Evolutionary conservation across 805 yeast genomes (phyloP).

Genomic region (Lachancea waltii): DNA sequence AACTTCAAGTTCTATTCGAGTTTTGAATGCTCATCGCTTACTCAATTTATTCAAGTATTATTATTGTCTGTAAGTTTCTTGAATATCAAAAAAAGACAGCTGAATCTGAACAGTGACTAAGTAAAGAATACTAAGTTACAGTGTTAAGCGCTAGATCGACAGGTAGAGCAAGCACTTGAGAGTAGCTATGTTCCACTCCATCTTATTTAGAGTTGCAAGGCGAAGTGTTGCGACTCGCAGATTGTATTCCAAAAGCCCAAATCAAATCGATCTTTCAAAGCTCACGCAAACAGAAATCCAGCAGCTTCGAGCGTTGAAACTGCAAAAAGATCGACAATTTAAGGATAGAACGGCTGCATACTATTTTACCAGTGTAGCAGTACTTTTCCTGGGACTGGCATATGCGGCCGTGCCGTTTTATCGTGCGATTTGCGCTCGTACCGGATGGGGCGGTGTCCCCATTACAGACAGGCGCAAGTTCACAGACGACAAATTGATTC

Average conservation of each 20-base stretch:
- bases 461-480: constrained; percentile 76
- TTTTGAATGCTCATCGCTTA: neutral
- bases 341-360: constrained; percentile 53
- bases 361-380: constrained; percentile 61
- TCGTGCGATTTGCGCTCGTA: constrained; percentile 84
- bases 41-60: too few relatives aligned
- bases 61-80: too few relatives aligned
- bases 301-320: constrained; percentile 17
- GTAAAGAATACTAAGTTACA: too few relatives aligned
- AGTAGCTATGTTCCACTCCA: constrained; percentile 1
- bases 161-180: too few relatives aligned
- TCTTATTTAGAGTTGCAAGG: constrained; percentile 6
- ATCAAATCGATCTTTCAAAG: constrained; percentile 18
- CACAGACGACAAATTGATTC: constrained; percentile 80
- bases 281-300: constrained; percentile 24
- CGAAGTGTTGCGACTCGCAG: constrained; percentile 4
- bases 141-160: too few relatives aligned
- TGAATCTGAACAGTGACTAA: too few relatives aligned
- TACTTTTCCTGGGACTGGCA: constrained; percentile 67
- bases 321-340: constrained; percentile 22
- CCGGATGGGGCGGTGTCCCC: constrained; percentile 96
- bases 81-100: too few relatives aligned
- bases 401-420: constrained; percentile 92
- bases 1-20: too few relatives aligned
- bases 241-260: neutral